A percentile compares a stretch with the other conserved stretches of the same genome.
Conservation (phyloP, 257 asterid genomes). For the Craterostigma plantagineum region DNA sequence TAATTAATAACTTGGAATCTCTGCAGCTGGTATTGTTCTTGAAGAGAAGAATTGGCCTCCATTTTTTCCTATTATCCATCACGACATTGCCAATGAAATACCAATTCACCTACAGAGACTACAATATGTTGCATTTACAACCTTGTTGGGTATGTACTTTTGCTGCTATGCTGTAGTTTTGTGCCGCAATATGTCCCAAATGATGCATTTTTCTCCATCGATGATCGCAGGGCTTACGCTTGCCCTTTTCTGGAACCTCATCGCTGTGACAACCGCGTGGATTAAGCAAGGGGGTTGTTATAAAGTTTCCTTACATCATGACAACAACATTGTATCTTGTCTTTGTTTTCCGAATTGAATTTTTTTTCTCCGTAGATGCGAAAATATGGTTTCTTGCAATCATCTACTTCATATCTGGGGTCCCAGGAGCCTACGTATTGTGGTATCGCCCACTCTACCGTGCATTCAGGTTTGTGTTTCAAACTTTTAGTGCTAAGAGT, state of each 20-base stretch:
- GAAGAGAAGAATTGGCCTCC: slow-evolving; percentile 98
- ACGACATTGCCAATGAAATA: slow-evolving; percentile 81
- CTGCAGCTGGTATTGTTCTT: slow-evolving; percentile 42
- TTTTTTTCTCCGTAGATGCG: slow-evolving; percentile 15
- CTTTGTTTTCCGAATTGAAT: slow-evolving; percentile 8
- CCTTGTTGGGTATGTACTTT: slow-evolving; percentile 46
- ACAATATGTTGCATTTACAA: slow-evolving; percentile 86
- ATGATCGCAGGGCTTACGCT: slow-evolving; percentile 46
- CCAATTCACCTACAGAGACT: slow-evolving; percentile 87
- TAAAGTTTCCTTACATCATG: neutral
- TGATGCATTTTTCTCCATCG: slow-evolving; percentile 1
- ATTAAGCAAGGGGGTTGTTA: slow-evolving; percentile 59
- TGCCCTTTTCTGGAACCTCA: slow-evolving; percentile 64
- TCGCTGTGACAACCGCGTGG: slow-evolving; percentile 91
- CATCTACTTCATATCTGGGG: slow-evolving; percentile 85
- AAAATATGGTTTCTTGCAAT: slow-evolving; percentile 82
- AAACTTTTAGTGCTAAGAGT: neutral
- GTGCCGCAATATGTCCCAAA: too few relatives aligned
- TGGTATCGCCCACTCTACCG: slow-evolving; percentile 99
- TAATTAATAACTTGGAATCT: slow-evolving; percentile 8
- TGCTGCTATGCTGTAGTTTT: too few relatives aligned
- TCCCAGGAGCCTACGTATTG: slow-evolving; percentile 86
- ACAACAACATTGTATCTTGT: neutral
- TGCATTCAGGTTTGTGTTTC: slow-evolving; percentile 51
- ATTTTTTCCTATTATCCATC: slow-evolving; percentile 88